Conservation (phyloP, 139 green algal species). For the Pycnococcus provasolii region DNA sequence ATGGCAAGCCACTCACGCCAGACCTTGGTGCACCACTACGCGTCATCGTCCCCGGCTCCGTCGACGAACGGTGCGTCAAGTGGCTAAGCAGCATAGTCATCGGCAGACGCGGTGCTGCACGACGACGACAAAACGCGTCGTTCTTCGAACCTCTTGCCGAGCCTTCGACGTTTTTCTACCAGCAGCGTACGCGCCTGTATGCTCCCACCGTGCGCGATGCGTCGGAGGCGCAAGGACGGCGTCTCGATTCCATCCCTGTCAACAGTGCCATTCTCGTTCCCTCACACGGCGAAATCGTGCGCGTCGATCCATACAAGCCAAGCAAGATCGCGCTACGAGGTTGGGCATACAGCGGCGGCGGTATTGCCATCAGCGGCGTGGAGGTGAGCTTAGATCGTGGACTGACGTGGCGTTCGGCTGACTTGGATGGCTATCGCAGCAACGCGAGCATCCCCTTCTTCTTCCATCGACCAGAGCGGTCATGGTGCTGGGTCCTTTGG, state of each 20-base stretch:
- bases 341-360: slow-evolving; percentile 53
- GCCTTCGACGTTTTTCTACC: too few species aligned
- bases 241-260: slow-evolving; percentile 31
- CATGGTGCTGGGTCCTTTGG: slow-evolving; percentile 64
- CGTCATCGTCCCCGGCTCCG: too few species aligned
- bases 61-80: too few species aligned
- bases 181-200: too few species aligned
- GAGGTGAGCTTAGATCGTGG: slow-evolving; percentile 86
- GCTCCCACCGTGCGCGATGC: too few species aligned
- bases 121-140: too few species aligned
- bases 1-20: slow-evolving; percentile 35
- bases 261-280: slow-evolving; percentile 77
- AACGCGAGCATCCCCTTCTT: slow-evolving; percentile 18
- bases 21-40: too few species aligned
- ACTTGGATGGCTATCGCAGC: neutral
- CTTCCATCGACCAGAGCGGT: too few species aligned
- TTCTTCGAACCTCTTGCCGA: too few species aligned
- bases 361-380: slow-evolving; percentile 74
- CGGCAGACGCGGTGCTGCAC: too few species aligned
- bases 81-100: too few species aligned
- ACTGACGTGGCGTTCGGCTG: slow-evolving; percentile 34
- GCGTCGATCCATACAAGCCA: slow-evolving; percentile 23
- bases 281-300: slow-evolving; percentile 76
- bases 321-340: slow-evolving; percentile 28
- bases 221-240: too few species aligned